phyloP scores from a whole-genome alignment of 768 basidiomycete species.

The Cytidiella melzeri region DNA sequence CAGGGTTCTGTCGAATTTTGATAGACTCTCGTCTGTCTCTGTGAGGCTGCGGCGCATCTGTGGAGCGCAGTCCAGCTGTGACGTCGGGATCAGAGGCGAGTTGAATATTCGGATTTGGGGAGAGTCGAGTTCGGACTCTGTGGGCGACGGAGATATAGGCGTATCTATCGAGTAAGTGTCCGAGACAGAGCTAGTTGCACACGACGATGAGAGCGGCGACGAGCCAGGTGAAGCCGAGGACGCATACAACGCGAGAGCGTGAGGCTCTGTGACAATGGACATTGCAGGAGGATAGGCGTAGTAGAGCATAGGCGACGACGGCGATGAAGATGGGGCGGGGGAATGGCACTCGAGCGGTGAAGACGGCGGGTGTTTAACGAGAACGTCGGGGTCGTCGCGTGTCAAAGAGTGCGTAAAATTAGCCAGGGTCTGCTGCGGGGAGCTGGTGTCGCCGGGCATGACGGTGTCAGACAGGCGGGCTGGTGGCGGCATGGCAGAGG shows the following conservation, averaged over 20 bases:
- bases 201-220: neutral
- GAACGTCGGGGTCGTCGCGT: no score
- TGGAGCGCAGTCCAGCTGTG: no score
- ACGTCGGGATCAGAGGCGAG: slow-evolving; percentile 3
- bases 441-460: neutral
- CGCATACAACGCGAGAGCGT: neutral
- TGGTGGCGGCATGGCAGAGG: no score
- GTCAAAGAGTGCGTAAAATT: neutral
- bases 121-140: neutral
- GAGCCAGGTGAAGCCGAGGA: neutral
- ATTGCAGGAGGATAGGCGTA: neutral
- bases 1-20: no score
- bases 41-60: no score
- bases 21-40: neutral
- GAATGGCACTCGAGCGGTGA: no score
- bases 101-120: neutral
- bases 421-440: neutral
- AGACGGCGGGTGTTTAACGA: no score
- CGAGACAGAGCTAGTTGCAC: no score
- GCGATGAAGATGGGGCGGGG: neutral
- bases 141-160: neutral
- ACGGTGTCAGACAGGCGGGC: neutral
- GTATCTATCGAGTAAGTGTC: neutral
- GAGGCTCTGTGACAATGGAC: neutral
- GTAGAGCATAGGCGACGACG: no score